phyloP scores from a whole-genome alignment of 2,329 filamentous ascomycete genomes.

The Rasamsonia emersonii region DNA sequence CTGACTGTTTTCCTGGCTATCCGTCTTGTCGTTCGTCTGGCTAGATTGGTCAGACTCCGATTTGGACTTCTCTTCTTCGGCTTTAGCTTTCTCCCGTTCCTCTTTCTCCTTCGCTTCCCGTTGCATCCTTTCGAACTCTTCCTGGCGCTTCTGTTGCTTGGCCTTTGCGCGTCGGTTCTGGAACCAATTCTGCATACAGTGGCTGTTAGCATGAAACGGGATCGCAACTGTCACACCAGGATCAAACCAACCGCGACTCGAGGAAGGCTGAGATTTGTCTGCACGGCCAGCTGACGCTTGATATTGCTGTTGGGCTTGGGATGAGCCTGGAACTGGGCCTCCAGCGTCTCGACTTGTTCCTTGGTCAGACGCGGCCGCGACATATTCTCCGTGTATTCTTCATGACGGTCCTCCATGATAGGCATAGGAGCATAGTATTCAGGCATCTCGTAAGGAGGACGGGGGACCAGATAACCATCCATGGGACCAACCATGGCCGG shows the following conservation, averaged over 20 bases:
- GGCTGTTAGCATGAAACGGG: slow-evolving; percentile 10
- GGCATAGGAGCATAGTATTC: slow-evolving; percentile 34
- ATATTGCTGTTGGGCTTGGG: slow-evolving; percentile 43
- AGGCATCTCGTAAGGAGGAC: slow-evolving; percentile 33
- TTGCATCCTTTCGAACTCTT: slow-evolving; percentile 41
- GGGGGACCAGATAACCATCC: slow-evolving; percentile 29
- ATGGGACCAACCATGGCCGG: slow-evolving; percentile 30
- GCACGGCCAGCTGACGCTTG: slow-evolving; percentile 41
- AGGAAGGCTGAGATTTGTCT: slow-evolving; percentile 40
- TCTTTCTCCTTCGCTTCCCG: slow-evolving; percentile 16
- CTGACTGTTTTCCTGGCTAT: no score
- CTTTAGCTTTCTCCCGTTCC: slow-evolving; percentile 23
- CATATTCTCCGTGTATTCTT: slow-evolving; percentile 40
- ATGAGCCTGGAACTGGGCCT: slow-evolving; percentile 42
- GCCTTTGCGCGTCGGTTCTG: slow-evolving; percentile 45
- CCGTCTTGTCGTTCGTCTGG: slow-evolving; percentile 15
- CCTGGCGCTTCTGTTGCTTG: slow-evolving; percentile 43
- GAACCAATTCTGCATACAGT: slow-evolving; percentile 41
- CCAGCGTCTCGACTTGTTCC: slow-evolving; percentile 43
- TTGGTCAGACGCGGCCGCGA: slow-evolving; percentile 43
- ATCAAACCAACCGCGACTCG: slow-evolving; percentile 39
- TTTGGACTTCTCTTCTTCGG: slow-evolving; percentile 17
- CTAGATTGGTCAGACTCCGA: slow-evolving; percentile 16
- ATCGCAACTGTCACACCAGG: slow-evolving; percentile 1
- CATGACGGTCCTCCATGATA: slow-evolving; percentile 34